Conservation (phyloP, 495 filamentous ascomycete species). For the Penicillium canescens region DNA sequence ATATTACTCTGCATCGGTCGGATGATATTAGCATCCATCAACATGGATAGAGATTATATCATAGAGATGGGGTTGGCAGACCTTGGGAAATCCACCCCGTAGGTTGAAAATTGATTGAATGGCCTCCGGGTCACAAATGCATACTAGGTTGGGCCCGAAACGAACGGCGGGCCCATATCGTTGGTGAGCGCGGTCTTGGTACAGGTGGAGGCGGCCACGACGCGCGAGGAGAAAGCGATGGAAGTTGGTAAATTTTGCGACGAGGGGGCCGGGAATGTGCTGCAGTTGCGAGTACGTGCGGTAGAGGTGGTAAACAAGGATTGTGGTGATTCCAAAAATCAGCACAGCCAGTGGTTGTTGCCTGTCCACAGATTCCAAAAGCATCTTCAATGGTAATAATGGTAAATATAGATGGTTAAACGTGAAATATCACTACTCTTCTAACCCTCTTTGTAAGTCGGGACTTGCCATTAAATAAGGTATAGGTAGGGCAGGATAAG, state of each 20-base stretch:
- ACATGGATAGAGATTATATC: background rate
- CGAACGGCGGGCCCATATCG: background rate
- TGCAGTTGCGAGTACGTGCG: background rate
- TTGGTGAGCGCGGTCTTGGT: background rate
- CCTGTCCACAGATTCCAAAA: no score
- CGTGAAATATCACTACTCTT: no score
- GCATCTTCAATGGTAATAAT: no score
- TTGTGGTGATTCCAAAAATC: no score
- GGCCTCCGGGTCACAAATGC: background rate
- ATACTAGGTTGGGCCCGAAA: background rate
- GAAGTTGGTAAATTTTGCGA: constrained; percentile 35
- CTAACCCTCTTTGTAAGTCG: no score
- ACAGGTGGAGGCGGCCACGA: background rate
- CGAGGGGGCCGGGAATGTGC: constrained; percentile 42
- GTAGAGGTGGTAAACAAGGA: background rate
- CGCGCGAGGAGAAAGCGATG: background rate
- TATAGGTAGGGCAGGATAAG: no score
- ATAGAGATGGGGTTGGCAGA: background rate
- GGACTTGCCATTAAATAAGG: no score
- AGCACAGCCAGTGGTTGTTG: no score
- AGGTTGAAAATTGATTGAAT: background rate
- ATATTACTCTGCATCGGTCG: constrained; percentile 18
- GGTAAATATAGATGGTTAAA: no score
- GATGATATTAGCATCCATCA: background rate
- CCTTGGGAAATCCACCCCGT: background rate